Evolutionary conservation across 2,329 filamentous ascomycete species (phyloP).

Genomic region (Apiospora saccharicola): DNA sequence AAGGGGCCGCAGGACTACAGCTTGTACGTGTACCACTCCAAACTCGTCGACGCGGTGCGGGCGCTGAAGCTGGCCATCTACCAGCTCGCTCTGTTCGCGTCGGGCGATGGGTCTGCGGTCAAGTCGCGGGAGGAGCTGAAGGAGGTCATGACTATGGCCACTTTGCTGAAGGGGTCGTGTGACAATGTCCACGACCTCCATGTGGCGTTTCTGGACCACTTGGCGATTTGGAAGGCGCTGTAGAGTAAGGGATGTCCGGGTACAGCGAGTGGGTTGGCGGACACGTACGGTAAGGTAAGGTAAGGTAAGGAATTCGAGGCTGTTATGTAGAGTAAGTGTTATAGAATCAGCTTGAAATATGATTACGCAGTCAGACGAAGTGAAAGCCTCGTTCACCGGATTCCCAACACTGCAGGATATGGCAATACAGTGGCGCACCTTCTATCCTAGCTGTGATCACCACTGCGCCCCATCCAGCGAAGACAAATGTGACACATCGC

Average conservation of each 20-base stretch:
- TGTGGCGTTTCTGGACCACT: not conserved
- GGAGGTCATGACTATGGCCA: not conserved
- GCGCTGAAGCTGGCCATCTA: not conserved
- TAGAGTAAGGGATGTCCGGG: not conserved
- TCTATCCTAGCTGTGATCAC: not conserved
- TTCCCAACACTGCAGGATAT: not conserved
- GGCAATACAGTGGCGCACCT: not conserved
- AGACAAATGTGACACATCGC: not conserved
- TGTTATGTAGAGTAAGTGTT: not conserved
- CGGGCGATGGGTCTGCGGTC: not conserved
- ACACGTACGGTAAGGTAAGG: not conserved
- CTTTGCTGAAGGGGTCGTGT: not conserved
- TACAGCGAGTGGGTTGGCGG: not conserved
- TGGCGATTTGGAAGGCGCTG: not conserved
- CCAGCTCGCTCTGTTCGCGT: not conserved
- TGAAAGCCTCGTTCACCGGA: not conserved
- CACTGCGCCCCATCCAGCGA: not conserved
- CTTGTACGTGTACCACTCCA: not conserved
- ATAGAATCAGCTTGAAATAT: not conserved
- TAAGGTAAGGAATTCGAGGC: not conserved
- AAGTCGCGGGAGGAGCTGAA: not conserved
- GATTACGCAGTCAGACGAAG: not conserved
- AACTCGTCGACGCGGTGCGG: not conserved
- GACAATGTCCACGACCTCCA: not conserved
- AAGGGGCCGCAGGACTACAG: not conserved